Conservation (phyloP, 1,284 basidiomycete genomes). For the Tilletia horrida region DNA sequence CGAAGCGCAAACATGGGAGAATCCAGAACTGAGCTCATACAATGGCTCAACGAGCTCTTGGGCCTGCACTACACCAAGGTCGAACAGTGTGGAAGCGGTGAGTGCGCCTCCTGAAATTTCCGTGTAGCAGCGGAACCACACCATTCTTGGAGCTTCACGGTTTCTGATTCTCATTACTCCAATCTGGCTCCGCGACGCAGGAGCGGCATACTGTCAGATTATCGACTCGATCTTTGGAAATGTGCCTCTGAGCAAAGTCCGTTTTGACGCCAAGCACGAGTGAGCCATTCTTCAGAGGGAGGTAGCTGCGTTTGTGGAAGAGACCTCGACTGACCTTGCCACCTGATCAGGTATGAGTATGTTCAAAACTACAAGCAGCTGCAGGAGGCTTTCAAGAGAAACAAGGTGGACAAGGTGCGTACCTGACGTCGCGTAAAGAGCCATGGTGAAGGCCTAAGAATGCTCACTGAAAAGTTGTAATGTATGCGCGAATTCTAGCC, state of each 20-base stretch:
- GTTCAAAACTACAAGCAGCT: slow-evolving; percentile 92
- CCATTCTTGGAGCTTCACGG: neutral
- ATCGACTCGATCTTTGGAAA: slow-evolving; percentile 80
- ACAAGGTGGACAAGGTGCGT: slow-evolving; percentile 82
- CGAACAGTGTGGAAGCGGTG: slow-evolving; percentile 68
- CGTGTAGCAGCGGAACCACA: neutral
- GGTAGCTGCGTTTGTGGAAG: neutral
- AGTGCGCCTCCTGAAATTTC: slow-evolving; percentile 1
- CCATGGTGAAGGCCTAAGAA: too few relatives aligned
- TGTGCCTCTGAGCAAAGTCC: slow-evolving; percentile 48
- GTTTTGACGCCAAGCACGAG: slow-evolving; percentile 64
- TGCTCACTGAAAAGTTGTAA: too few relatives aligned
- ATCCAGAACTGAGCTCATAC: slow-evolving; percentile 75
- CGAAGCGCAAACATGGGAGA: slow-evolving; percentile 35
- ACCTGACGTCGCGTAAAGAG: neutral
- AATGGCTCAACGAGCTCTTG: slow-evolving; percentile 91
- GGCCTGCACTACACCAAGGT: slow-evolving; percentile 82
- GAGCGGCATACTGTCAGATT: slow-evolving; percentile 59
- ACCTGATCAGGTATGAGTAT: slow-evolving; percentile 77
- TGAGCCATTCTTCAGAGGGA: slow-evolving; percentile 64
- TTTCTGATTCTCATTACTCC: too few relatives aligned
- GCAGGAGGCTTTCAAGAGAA: slow-evolving; percentile 63
- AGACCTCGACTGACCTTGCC: too few relatives aligned
- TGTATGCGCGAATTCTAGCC: slow-evolving; percentile 62
- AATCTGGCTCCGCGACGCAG: slow-evolving; percentile 19